Conservation (phyloP, 2,329 filamentous ascomycete genomes). For the Colletotrichum destructivum region DNA sequence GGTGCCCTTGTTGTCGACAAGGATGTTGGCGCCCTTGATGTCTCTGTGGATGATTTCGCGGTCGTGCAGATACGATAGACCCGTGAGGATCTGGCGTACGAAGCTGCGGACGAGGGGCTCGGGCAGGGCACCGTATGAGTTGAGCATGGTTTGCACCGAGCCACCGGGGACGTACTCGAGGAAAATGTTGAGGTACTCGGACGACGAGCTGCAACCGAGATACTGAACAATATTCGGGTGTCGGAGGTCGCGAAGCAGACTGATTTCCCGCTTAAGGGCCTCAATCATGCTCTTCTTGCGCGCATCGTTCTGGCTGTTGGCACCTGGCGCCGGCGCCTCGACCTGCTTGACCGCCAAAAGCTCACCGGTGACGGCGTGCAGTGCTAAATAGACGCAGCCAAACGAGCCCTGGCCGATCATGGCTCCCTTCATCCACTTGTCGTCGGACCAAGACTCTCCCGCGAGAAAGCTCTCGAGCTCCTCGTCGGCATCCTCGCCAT, state of each 20-base stretch:
- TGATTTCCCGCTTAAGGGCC: constrained; percentile 96
- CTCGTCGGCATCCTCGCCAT: constrained; percentile 92
- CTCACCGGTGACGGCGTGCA: constrained; percentile 96
- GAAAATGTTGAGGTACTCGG: constrained; percentile 98
- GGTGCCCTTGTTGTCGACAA: constrained; percentile 98
- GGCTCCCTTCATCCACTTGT: constrained; percentile 99
- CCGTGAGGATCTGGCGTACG: constrained; percentile 93
- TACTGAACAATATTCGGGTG: constrained; percentile 99
- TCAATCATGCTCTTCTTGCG: constrained; percentile 99
- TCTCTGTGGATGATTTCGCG: constrained; percentile 98
- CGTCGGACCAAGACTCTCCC: constrained; percentile 94
- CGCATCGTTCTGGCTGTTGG: constrained; percentile 85
- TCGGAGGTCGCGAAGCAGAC: constrained; percentile 91
- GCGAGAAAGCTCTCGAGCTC: constrained; percentile 91
- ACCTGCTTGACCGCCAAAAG: constrained; percentile 99
- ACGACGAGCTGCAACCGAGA: constrained; percentile 92
- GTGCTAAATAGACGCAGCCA: constrained; percentile 92
- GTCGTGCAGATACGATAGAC: constrained; percentile 92
- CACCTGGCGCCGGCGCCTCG: constrained; percentile 84
- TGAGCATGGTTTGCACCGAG: constrained; percentile 97
- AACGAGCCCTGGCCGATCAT: constrained; percentile 98
- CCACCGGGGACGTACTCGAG: constrained; percentile 98
- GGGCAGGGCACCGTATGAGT: constrained; percentile 95
- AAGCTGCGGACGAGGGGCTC: constrained; percentile 97
- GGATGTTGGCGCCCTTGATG: constrained; percentile 98